phyloP scores from a whole-genome alignment of 129 eudicot genomes.

The Lonicera japonica region DNA sequence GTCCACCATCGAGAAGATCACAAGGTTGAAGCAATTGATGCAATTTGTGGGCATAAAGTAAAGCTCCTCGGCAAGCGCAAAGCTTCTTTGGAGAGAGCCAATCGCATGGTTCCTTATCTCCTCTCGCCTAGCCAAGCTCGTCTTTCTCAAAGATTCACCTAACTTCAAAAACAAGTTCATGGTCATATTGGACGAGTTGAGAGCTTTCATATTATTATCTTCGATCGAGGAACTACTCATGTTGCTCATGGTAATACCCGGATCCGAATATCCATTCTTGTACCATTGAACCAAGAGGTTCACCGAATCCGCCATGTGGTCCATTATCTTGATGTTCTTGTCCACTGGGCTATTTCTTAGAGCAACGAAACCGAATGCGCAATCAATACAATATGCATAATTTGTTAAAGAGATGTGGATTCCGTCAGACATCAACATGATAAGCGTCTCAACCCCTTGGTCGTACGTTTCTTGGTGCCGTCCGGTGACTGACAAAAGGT shows the following conservation, averaged over 20 bases:
- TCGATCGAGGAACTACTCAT: slow-evolving; percentile 22
- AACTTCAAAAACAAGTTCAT: slow-evolving; percentile 30
- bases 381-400: slow-evolving; percentile 39
- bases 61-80: slow-evolving; percentile 29
- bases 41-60: slow-evolving; percentile 32
- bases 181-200: slow-evolving; percentile 16
- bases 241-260: slow-evolving; percentile 26
- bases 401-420: slow-evolving; percentile 22
- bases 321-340: slow-evolving; percentile 38
- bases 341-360: slow-evolving; percentile 46
- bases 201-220: slow-evolving; percentile 17
- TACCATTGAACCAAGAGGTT: slow-evolving; percentile 36
- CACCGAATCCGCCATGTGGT: slow-evolving; percentile 35
- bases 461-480: slow-evolving; percentile 42
- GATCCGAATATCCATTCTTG: slow-evolving; percentile 30
- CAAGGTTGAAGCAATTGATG: slow-evolving; percentile 31
- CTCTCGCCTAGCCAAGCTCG: slow-evolving; percentile 83
- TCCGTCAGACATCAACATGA: slow-evolving; percentile 23
- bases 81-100: slow-evolving; percentile 30
- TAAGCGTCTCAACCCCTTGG: slow-evolving; percentile 34
- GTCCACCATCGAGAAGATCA: slow-evolving; percentile 50
- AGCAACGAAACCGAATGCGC: slow-evolving; percentile 55
- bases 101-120: slow-evolving; percentile 70
- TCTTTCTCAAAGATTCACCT: slow-evolving; percentile 66
- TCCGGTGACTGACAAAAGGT: slow-evolving; percentile 37